Conservation (phyloP, 768 basidiomycete genomes). For the Suillus discolor region DNA sequence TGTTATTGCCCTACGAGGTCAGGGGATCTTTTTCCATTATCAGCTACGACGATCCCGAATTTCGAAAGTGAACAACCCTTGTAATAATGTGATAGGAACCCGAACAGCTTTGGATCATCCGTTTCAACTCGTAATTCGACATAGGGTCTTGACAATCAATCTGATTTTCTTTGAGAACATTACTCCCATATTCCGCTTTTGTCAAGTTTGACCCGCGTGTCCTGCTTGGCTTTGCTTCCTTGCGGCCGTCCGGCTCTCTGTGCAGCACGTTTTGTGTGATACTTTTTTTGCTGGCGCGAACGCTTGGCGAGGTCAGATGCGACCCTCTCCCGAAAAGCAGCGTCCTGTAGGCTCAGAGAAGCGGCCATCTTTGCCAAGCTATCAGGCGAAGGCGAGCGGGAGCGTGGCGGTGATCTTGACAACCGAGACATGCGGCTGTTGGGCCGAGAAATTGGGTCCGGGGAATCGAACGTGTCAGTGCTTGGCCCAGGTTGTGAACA, state of each 20-base stretch:
- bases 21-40: not conserved
- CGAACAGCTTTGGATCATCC: not conserved
- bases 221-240: constrained; percentile 87
- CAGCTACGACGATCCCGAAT: not conserved
- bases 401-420: constrained; percentile 56
- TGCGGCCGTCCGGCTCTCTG: constrained; percentile 66
- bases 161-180: not conserved
- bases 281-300: constrained; percentile 67
- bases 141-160: too few species aligned
- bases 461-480: not conserved
- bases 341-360: constrained; percentile 36
- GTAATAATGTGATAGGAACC: not conserved
- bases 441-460: constrained; percentile 26
- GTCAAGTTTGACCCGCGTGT: constrained; percentile 64
- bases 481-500: constrained; percentile 14
- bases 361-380: constrained; percentile 45
- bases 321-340: constrained; percentile 60
- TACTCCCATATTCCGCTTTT: constrained; percentile 64
- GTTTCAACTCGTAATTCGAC: not conserved
- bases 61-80: not conserved
- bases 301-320: constrained; percentile 63
- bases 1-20: not conserved
- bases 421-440: constrained; percentile 42
- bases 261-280: constrained; percentile 74
- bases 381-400: constrained; percentile 47